Conservation (phyloP, 495 filamentous ascomycete genomes). For the Penicillium cosmopolitanum region DNA sequence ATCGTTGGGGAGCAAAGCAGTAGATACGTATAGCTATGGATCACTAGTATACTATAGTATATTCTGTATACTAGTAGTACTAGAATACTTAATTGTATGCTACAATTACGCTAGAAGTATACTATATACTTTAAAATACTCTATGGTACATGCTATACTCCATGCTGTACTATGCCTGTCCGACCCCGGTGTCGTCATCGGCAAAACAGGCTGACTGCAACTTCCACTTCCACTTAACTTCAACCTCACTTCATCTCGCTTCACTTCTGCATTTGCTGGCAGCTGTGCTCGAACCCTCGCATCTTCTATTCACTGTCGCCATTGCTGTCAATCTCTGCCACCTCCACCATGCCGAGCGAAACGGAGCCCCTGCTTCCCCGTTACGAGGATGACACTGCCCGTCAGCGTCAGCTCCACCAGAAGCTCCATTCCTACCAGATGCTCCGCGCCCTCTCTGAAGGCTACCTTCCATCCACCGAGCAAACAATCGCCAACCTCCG, state of each 20-base stretch:
- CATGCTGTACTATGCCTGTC: not conserved
- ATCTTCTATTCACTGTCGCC: not conserved
- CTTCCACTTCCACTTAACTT: not conserved
- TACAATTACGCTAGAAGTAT: not conserved
- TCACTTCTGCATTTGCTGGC: too few species aligned
- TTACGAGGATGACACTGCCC: conserved; percentile 79
- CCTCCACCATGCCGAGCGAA: conserved; percentile 56
- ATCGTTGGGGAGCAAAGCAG: not conserved
- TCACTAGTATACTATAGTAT: too few species aligned
- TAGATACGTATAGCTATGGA: not conserved
- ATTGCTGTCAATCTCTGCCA: not conserved
- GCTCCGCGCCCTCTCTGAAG: conserved; percentile 78
- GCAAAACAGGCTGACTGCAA: conserved; percentile 1
- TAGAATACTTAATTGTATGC: not conserved
- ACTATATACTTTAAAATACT: not conserved
- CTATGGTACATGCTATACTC: too few species aligned
- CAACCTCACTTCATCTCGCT: not conserved
- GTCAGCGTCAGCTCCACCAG: conserved; percentile 76
- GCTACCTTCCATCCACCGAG: conserved; percentile 91
- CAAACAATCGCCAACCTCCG: conserved; percentile 82
- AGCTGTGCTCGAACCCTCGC: too few species aligned
- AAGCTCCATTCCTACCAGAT: conserved; percentile 95
- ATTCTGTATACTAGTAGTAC: not conserved
- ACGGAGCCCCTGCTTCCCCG: conserved; percentile 80
- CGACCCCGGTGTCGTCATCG: not conserved